A percentile compares a stretch with the other conserved stretches of the same genome.
Conservation (phyloP, 2,329 filamentous ascomycete species). For the Paraphoma chrysanthemicola region DNA sequence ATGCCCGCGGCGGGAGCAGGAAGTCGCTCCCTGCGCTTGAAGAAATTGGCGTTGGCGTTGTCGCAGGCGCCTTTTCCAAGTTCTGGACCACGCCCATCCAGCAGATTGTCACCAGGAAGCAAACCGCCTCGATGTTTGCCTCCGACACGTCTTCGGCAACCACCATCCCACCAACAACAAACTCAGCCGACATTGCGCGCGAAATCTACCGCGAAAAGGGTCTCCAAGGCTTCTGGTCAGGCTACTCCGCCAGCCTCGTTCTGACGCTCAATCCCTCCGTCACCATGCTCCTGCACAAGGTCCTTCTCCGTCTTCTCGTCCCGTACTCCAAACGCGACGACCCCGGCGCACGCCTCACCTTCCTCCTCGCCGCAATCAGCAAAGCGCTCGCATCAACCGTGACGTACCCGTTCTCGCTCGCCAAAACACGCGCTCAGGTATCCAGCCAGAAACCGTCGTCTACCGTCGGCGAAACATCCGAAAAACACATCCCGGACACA, state of each 20-base stretch:
- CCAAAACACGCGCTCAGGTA: conserved; percentile 80
- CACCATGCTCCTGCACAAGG: conserved; percentile 82
- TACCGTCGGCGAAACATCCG: conserved; percentile 31
- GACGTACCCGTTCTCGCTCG: conserved; percentile 86
- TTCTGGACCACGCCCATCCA: conserved; percentile 80
- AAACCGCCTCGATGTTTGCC: conserved; percentile 67
- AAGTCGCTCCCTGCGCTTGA: conserved; percentile 67
- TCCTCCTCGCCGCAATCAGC: conserved; percentile 75
- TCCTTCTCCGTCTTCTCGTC: conserved; percentile 68
- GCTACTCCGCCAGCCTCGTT: conserved; percentile 81
- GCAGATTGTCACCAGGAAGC: conserved; percentile 82
- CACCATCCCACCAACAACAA: conserved; percentile 37
- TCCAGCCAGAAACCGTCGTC: conserved; percentile 50
- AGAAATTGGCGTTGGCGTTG: conserved; percentile 75
- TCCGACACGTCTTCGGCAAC: conserved; percentile 33
- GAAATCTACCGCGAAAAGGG: conserved; percentile 75
- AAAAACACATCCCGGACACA: conserved; percentile 33
- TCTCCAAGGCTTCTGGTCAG: conserved; percentile 80
- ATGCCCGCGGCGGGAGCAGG: conserved; percentile 20
- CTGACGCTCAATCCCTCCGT: conserved; percentile 85
- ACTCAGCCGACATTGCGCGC: conserved; percentile 64
- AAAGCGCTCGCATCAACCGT: conserved; percentile 78
- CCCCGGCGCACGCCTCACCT: conserved; percentile 63
- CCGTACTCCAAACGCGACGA: conserved; percentile 59
- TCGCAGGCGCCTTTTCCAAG: conserved; percentile 77